Percentiles rank a stretch among this genome's conserved stretches.
Evolutionary conservation across 2,329 filamentous ascomycete genomes (phyloP).

Genomic region (Epichloe festucae): DNA sequence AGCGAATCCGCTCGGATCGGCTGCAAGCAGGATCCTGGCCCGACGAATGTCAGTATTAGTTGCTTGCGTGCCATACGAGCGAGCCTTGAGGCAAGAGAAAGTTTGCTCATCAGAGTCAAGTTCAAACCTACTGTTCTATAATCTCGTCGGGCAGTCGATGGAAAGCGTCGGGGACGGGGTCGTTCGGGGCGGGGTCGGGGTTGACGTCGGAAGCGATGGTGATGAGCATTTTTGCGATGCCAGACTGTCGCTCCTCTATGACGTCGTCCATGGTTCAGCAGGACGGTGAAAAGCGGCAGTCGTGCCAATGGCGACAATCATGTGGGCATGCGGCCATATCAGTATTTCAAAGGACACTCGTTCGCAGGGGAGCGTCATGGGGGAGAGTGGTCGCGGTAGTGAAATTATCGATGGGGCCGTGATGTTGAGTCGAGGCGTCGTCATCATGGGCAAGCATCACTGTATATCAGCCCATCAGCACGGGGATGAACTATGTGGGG

Average conservation of each 20-base stretch:
- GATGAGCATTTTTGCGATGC: slow-evolving; percentile 21
- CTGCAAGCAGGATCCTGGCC: slow-evolving; percentile 45
- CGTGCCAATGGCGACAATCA: neutral
- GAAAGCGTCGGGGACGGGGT: slow-evolving; percentile 23
- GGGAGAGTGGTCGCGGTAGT: neutral
- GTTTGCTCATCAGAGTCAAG: neutral
- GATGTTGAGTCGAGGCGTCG: neutral
- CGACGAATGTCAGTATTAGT: neutral
- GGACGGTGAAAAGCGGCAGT: slow-evolving; percentile 1
- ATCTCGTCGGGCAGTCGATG: slow-evolving; percentile 53
- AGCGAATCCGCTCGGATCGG: slow-evolving; percentile 51
- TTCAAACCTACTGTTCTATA: slow-evolving; percentile 47
- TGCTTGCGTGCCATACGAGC: neutral
- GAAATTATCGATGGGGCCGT: neutral
- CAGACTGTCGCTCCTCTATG: slow-evolving; percentile 18
- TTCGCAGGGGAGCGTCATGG: neutral
- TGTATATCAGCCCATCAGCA: neutral
- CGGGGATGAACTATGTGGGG: neutral
- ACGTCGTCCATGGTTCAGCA: slow-evolving; percentile 19
- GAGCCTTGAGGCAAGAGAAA: neutral
- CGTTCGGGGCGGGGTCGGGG: slow-evolving; percentile 12
- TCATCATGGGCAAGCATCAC: neutral
- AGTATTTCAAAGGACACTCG: neutral
- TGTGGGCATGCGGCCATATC: neutral
- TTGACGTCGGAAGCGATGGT: slow-evolving; percentile 13